Base-by-base conservation (phyloP, 257 asterid genomes). In the Coffea canephora region DNA sequence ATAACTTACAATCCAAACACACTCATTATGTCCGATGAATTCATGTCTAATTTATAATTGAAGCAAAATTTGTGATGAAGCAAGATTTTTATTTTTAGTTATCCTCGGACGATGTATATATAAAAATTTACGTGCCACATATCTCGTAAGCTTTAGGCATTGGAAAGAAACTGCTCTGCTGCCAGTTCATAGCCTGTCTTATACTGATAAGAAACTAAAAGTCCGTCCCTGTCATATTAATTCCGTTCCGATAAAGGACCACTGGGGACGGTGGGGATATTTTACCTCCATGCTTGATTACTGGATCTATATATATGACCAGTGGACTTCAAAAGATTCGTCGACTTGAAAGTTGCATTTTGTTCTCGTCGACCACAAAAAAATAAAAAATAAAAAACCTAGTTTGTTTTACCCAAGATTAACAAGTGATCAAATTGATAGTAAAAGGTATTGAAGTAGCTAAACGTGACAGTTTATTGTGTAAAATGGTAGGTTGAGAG, bases 141-240 rank as follows among this genome's bases (percentile, higher is more conserved):
- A 8, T 55, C n/a, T 55, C 67, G 14, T n/a, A 61, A 19, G 9
- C 71, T 11, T 34, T 67, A 15, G 45, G 48, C 25, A 68, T 68
- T 36, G 72, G 46, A 34, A 55, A 39, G 78, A 74, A 74, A 55
- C 78, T 55, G 55, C 54, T 6, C 66, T 59, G 71, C n/a, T 64
- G 72, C 72, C 72, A 57, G 54, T 74, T 74, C 69, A 74, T 23
- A 6, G 25, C 45, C 55, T 49, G 43, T 72, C 45, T 0, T 4
- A 25, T 45, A 74, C 14, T 13, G 43, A 71, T 3, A 16, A 12
- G 13, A 1, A 64, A 65, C 27, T 25, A 25, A 2, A 1, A 0
- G 7, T 5, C 19, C 1, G 36, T 15, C 16, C 21, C 54, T 7
- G 11, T 49, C 14, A 13, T 2, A 31, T 14, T 39, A 18, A 6